phyloP scores from a whole-genome alignment of 2,329 filamentous ascomycete species.

The Paramyrothecium roridum region DNA sequence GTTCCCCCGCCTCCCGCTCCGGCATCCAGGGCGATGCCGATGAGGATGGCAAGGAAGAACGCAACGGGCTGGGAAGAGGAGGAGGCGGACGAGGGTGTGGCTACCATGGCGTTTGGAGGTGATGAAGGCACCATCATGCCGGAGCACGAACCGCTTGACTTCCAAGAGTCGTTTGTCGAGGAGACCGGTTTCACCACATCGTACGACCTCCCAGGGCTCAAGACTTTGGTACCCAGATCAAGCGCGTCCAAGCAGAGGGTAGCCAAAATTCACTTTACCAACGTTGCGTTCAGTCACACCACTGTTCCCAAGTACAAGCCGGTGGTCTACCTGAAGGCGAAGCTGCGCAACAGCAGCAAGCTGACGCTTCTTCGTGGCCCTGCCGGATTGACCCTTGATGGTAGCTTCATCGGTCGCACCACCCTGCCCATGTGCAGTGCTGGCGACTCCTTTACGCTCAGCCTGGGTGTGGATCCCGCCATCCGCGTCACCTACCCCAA shows the following conservation, averaged over 20 bases:
- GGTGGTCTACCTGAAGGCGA: conserved; percentile 57
- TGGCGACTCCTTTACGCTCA: conserved; percentile 50
- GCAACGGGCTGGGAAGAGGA: no score
- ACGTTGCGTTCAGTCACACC: conserved; percentile 53
- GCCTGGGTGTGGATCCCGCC: conserved; percentile 57
- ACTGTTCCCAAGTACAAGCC: conserved; percentile 59
- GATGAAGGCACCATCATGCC: conserved; percentile 28
- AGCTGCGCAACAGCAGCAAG: conserved; percentile 52
- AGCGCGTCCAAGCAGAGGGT: conserved; percentile 57
- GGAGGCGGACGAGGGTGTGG: no score
- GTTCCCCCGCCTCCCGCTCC: no score
- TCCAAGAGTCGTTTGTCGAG: conserved; percentile 49
- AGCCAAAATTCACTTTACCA: conserved; percentile 47
- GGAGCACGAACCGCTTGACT: conserved; percentile 26
- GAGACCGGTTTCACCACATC: conserved; percentile 58
- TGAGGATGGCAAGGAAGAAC: no score
- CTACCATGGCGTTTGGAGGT: conserved; percentile 1
- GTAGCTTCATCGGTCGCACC: conserved; percentile 57
- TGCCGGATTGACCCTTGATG: conserved; percentile 59
- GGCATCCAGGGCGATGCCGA: not conserved
- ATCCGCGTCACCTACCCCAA: conserved; percentile 54
- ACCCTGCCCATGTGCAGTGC: conserved; percentile 52
- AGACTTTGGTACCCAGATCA: conserved; percentile 51
- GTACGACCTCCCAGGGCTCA: conserved; percentile 57
- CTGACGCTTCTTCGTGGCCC: conserved; percentile 54